A percentile compares a stretch with the other conserved stretches of the same genome.
phyloP scores from a whole-genome alignment of 805 yeast genomes.

The Myxozyma vanderwaltii region DNA sequence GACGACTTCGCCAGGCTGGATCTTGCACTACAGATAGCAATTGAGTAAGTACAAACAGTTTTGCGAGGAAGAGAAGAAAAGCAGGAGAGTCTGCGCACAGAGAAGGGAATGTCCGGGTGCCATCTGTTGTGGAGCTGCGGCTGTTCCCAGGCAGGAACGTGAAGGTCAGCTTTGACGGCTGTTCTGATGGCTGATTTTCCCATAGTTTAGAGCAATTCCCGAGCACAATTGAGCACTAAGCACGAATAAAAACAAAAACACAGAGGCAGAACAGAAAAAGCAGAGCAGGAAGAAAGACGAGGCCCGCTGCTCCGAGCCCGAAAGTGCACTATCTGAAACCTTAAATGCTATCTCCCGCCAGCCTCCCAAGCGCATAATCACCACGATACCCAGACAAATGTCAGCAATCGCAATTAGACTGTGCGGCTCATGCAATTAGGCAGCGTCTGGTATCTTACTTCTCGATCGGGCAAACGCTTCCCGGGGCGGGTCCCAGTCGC shows the following conservation, averaged over 20 bases:
- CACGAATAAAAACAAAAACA: not conserved
- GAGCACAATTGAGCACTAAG: not conserved
- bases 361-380: not conserved
- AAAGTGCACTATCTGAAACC: not conserved
- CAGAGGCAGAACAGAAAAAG: not conserved
- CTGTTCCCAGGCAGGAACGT: constrained; percentile 51
- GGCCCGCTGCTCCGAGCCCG: not conserved
- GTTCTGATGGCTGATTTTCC: constrained; percentile 40
- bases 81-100: constrained; percentile 42
- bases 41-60: not conserved
- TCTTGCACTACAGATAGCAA: constrained; percentile 19
- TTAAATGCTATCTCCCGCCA: constrained; percentile 10
- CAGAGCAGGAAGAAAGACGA: not conserved
- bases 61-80: constrained; percentile 35
- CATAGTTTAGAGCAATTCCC: not conserved
- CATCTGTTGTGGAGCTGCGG: constrained; percentile 54
- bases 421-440: constrained; percentile 8
- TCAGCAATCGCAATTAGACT: not conserved
- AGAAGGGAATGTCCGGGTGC: constrained; percentile 54
- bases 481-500: not conserved
- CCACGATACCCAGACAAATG: not conserved
- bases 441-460: not conserved
- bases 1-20: constrained; percentile 49
- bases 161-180: constrained; percentile 48
- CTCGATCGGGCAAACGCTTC: constrained; percentile 10